Evolutionary conservation across 352 stramenopile species (phyloP).

Genomic region (Sclerospora graminicola): DNA sequence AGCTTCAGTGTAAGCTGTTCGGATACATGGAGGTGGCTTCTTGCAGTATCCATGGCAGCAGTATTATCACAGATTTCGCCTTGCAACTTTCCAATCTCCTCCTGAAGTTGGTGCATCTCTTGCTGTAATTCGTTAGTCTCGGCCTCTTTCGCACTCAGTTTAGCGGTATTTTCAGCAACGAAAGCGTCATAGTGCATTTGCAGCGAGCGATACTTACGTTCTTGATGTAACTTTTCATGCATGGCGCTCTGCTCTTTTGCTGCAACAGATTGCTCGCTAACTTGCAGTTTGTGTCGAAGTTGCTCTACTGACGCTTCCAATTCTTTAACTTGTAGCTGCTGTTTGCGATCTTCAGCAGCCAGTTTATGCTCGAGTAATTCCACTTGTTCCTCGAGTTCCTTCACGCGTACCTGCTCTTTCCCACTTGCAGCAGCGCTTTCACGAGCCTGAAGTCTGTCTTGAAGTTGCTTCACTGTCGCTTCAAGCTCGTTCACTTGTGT

Average conservation of each 20-base stretch:
- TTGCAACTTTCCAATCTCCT: conserved; percentile 21
- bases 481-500: conserved; percentile 19
- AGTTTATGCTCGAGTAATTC: background rate
- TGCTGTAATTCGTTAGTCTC: conserved; percentile 13
- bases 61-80: conserved; percentile 32
- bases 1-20: conserved; percentile 39
- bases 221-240: conserved; percentile 44
- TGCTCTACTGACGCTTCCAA: conserved; percentile 25
- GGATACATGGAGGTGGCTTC: conserved; percentile 27
- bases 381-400: background rate
- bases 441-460: conserved; percentile 22
- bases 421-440: conserved; percentile 23
- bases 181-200: conserved; percentile 23
- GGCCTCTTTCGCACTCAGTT: conserved; percentile 18
- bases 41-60: conserved; percentile 30
- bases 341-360: conserved; percentile 4
- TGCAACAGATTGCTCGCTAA: conserved; percentile 21
- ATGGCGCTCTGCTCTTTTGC: conserved; percentile 36
- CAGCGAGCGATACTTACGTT: conserved; percentile 32
- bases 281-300: conserved; percentile 27
- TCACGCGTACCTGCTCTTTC: conserved; percentile 11
- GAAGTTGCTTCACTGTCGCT: conserved; percentile 19
- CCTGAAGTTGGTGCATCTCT: conserved; percentile 19
- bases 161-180: conserved; percentile 14
- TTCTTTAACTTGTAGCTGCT: conserved; percentile 14